Percentiles rank a stretch among this genome's conserved stretches.
Conservation (phyloP, 495 filamentous ascomycete genomes). For the Xeromyces bisporus region DNA sequence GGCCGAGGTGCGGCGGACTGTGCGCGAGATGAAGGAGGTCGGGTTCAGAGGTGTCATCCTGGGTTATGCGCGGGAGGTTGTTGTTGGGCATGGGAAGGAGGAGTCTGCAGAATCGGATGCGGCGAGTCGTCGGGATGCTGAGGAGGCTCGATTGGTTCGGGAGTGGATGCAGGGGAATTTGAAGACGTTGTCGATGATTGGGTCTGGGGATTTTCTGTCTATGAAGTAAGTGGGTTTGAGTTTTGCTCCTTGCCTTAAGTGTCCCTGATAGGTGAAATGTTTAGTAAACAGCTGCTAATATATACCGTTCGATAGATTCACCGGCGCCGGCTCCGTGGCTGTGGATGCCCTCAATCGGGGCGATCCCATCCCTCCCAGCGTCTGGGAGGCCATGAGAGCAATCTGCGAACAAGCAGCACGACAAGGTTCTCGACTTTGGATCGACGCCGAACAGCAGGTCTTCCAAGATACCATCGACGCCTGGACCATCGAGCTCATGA, state of each 20-base stretch:
- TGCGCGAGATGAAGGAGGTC: constrained; percentile 40
- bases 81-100: constrained; percentile 35
- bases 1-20: constrained; percentile 40
- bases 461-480: constrained; percentile 61
- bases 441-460: constrained; percentile 69
- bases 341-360: constrained; percentile 40
- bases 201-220: constrained; percentile 54
- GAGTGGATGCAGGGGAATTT: constrained; percentile 52
- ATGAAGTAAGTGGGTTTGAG: constrained; percentile 61
- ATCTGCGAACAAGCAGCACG: constrained; percentile 53
- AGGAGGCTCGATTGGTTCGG: constrained; percentile 17
- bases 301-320: constrained; percentile 37
- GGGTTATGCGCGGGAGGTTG: constrained; percentile 59
- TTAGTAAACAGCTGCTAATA: constrained; percentile 1
- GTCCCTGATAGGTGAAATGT: no score
- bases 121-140: constrained; percentile 16
- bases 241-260: neutral
- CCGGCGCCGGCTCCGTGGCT: constrained; percentile 55
- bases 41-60: constrained; percentile 67
- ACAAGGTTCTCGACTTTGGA: constrained; percentile 51
- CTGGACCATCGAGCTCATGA: constrained; percentile 60
- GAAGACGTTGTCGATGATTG: constrained; percentile 46
- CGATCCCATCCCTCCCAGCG: constrained; percentile 26
- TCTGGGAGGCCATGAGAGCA: constrained; percentile 45
- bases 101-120: constrained; percentile 1